Evolutionary conservation across 768 basidiomycete genomes (phyloP), one percentile per base, ranked within the genome.

Genomic region (Pleurotus cornucopiae): DNA sequence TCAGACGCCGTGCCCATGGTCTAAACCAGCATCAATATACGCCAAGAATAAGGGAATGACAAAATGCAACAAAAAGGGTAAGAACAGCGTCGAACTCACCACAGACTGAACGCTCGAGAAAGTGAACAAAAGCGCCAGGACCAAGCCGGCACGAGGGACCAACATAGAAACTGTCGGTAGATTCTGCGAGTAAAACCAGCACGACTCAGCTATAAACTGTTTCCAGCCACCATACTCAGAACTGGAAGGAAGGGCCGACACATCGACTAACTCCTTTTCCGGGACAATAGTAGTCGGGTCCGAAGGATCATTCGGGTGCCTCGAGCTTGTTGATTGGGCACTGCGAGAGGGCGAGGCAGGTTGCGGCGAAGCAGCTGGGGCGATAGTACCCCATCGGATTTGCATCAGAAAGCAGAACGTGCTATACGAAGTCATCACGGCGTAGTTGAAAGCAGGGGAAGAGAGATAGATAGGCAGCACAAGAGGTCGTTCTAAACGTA

Each of bases 401-500:
- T 94, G 81, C 57, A 86, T 83, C 62, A 94, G 74, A 75, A 94
- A 94, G 69, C 86, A 87, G 69, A 92, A 94, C 71, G 86, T 85
- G 52, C 82, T 81, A 72, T 87, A 94, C 13, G 90, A 94, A 1
- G 85, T 80, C 74, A 95, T 82, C 38, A 83, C 82, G 26, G 82
- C 88, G 54, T 87, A 76, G 63, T 82, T 88, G 74, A 84, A 88
- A 5, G 84, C 91, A 13, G 91, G 76, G 1, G 90, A 77, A 1
- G 92, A 94, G 43, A 91, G 75, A 69, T 94, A 94, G 57, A 96
- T 82, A 5, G 91, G 89, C 52, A 89, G 76, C 58, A 95, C 85
- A 14, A 84, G 76, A 0, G 94, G 94, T 41, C 92, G 91, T 69
- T 87, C 92, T 94, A 67, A 6, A 58, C 57, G 54, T 38, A 20